These are phyloP conservation scores for Podospora pseudocomata DNA, from an alignment of 495 filamentous ascomycete genomes.

Conservation along the genomic window DNA sequence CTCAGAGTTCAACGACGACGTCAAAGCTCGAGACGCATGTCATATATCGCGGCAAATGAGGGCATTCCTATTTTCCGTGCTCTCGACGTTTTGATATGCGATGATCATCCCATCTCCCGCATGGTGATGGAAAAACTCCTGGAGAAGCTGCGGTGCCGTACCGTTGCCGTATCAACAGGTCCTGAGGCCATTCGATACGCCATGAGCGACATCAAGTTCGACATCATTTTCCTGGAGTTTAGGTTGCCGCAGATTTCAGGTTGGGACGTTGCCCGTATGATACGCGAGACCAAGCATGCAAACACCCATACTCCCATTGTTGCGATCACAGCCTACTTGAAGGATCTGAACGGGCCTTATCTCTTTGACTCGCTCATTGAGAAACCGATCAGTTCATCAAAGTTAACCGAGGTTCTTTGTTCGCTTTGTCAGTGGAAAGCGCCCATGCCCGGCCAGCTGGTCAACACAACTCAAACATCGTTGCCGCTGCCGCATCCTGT, in stretches of 20 bases:
- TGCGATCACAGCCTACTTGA: constrained; percentile 94
- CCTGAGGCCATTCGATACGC: constrained; percentile 87
- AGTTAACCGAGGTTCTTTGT: constrained; percentile 79
- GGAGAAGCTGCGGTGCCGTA: constrained; percentile 91
- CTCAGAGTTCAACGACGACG: constrained; percentile 89
- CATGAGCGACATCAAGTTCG: constrained; percentile 89
- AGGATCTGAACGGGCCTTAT: constrained; percentile 88
- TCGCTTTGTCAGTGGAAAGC: constrained; percentile 92
- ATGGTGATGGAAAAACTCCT: constrained; percentile 95
- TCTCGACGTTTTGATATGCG: constrained; percentile 90
- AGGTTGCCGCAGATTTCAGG: constrained; percentile 92
- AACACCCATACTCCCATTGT: constrained; percentile 96
- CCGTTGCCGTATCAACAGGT: constrained; percentile 85
- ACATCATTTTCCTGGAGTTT: constrained; percentile 97
- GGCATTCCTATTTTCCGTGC: constrained; percentile 78
- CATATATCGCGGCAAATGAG: constrained; percentile 68
- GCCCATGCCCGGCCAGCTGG: constrained; percentile 51
- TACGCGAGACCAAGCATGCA: constrained; percentile 87
- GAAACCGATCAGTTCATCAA: constrained; percentile 87
- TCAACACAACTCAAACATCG: constrained; percentile 24
- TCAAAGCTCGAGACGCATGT: constrained; percentile 87
- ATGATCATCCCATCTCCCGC: constrained; percentile 96
- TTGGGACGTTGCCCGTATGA: constrained; percentile 93
- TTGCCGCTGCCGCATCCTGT: constrained; percentile 50
- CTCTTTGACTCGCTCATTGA: constrained; percentile 93